Evolutionary conservation across 495 filamentous ascomycete genomes (phyloP).

Genomic region (Aspergillus coremiiformis): DNA sequence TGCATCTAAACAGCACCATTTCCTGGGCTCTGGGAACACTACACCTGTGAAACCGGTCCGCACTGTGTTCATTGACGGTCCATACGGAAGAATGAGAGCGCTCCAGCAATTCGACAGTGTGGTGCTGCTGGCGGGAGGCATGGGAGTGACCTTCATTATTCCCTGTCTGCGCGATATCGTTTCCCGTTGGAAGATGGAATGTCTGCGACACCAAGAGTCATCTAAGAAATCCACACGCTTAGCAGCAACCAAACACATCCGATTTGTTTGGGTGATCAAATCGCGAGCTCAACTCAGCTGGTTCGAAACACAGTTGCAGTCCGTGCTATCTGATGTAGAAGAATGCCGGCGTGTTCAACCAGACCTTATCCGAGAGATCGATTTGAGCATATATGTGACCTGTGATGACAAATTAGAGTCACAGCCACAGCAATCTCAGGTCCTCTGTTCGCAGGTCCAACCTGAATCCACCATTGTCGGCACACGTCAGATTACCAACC

Average conservation of each 20-base stretch:
- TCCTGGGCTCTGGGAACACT: slow-evolving; percentile 11
- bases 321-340: slow-evolving; percentile 47
- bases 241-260: slow-evolving; percentile 54
- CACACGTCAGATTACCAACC: not conserved
- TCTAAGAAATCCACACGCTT: not conserved
- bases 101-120: slow-evolving; percentile 52
- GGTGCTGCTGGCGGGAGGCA: slow-evolving; percentile 55
- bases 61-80: slow-evolving; percentile 40
- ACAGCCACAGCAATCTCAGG: not conserved
- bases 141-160: slow-evolving; percentile 48
- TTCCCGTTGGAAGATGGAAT: slow-evolving; percentile 24
- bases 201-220: not conserved
- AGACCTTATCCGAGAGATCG: slow-evolving; percentile 34
- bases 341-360: slow-evolving; percentile 21
- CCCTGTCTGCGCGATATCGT: slow-evolving; percentile 49
- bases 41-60: slow-evolving; percentile 22
- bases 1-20: slow-evolving; percentile 43
- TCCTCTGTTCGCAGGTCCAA: not conserved
- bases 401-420: slow-evolving; percentile 44
- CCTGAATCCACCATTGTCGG: not conserved
- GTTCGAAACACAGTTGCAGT: slow-evolving; percentile 56
- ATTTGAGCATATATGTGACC: slow-evolving; percentile 54
- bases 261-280: slow-evolving; percentile 69
- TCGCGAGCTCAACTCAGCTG: slow-evolving; percentile 60
- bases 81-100: slow-evolving; percentile 44